Evolutionary conservation across 2,329 filamentous ascomycete species (phyloP), one percentile per base, ranked within the genome.

Genomic region (Exophiala spinifera): DNA sequence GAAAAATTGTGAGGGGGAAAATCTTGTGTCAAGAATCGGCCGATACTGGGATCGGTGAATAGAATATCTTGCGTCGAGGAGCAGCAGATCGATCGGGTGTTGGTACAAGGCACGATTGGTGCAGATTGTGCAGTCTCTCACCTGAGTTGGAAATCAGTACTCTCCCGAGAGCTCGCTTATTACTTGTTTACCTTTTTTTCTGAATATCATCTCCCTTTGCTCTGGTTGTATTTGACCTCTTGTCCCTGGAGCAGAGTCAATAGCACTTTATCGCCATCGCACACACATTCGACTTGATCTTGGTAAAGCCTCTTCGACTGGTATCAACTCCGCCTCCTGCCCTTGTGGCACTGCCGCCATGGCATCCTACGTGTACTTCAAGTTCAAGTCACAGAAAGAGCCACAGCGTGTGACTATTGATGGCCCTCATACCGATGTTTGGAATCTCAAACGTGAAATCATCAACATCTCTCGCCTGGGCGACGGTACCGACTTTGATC

Each of bases 371-470:
- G 94, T 99, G 69, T 97, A 96, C 76, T 99, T 96, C 88, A 96
- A 96, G 77, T 99, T 99, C 86, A 97, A 96, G 77, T 97, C 92
- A 65, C 91, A 95, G 71, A 96, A 91, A 77, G 94, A 97, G 70
- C 89, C 91, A 57, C 90, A 90, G 54, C 85, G 91, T 69, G 91
- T 99, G 67, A 89, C 91, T 69, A 97, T 99, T 73, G 92, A 99
- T 74, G 94, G 94, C 69, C 96, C 92, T 66, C 90, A 90, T 73
- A 95, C 97, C 69, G 96, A 92, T 59, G 94, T 97, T 61, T 99
- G 97, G 75, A 95, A 99, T 71, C 81, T 99, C 69, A 99, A 99
- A 78, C 88, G 92, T 77, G 94, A 97, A 76, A 99, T 99, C 68
- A 99, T 99, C 77, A 85, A 83, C 72, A 89, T 92, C 72, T 95